A percentile compares a stretch with the other conserved stretches of the same genome.
These are phyloP conservation scores for Asterochloris erici DNA, from an alignment of 139 green algal genomes.

Conservation along the genomic window DNA sequence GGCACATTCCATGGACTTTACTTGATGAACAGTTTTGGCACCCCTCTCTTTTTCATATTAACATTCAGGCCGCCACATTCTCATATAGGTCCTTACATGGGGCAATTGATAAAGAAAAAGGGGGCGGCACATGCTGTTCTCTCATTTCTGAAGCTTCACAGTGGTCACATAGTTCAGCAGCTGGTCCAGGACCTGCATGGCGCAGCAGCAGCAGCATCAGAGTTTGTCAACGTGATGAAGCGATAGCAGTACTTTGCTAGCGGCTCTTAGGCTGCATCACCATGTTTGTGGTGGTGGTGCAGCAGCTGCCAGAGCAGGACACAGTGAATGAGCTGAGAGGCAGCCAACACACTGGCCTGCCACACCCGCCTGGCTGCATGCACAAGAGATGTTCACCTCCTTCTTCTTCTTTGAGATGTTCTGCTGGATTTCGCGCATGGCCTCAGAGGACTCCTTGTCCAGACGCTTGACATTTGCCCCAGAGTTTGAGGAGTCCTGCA, in stretches of 20 bases:
- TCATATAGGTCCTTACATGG: too few relatives aligned
- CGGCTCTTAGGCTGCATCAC: background rate
- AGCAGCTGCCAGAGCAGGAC: too few relatives aligned
- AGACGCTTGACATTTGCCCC: slow-evolving; percentile 33
- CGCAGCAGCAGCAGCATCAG: background rate
- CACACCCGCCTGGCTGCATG: background rate
- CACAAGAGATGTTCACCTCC: slow-evolving; percentile 17
- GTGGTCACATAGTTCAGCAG: slow-evolving; percentile 39
- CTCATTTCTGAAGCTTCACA: slow-evolving; percentile 28
- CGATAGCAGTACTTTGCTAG: background rate
- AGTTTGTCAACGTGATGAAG: too few relatives aligned
- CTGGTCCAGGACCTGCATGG: slow-evolving; percentile 28
- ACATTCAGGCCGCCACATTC: too few relatives aligned
- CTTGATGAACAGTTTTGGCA: too few relatives aligned
- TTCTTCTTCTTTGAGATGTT: slow-evolving; percentile 36
- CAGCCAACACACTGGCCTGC: too few relatives aligned
- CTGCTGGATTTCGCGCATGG: slow-evolving; percentile 31
- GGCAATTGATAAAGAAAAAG: too few relatives aligned
- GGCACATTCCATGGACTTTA: too few relatives aligned
- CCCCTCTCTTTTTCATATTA: too few relatives aligned
- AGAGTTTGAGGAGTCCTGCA: slow-evolving; percentile 36
- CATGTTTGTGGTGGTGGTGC: background rate
- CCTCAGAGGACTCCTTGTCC: slow-evolving; percentile 16
- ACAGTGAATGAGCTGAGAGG: too few relatives aligned
- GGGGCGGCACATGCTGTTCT: background rate